Evolutionary conservation across 331 rosid species (phyloP).

Genomic region (Quercus lobata): DNA sequence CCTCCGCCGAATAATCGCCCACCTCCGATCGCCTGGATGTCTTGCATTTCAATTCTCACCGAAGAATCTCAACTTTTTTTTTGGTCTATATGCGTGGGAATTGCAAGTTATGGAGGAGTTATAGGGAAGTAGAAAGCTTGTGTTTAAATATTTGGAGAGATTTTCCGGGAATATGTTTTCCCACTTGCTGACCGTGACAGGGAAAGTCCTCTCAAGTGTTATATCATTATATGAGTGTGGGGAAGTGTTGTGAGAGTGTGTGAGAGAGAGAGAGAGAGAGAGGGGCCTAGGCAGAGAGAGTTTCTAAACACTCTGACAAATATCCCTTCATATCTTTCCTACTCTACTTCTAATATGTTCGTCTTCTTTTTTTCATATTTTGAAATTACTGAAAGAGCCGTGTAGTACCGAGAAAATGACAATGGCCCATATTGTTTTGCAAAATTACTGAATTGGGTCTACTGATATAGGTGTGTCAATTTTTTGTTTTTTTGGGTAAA

Average conservation of each 20-base stretch:
- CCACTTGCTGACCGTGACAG: background rate
- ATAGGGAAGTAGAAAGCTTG: background rate
- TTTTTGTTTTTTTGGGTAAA: no score
- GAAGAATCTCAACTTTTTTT: background rate
- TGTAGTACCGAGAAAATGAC: background rate
- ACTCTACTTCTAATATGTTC: background rate
- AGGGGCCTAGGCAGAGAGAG: background rate
- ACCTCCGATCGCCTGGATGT: constrained; percentile 63
- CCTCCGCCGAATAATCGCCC: constrained; percentile 47
- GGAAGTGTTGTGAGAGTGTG: background rate
- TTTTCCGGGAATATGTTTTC: background rate
- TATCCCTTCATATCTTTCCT: constrained; percentile 39
- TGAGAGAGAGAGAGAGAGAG: constrained; percentile 13
- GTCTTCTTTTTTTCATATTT: background rate
- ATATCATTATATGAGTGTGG: background rate
- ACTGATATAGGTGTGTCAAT: no score
- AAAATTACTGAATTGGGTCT: constrained; percentile 22
- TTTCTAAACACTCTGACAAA: constrained; percentile 51
- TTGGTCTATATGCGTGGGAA: background rate
- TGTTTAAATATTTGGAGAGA: constrained; percentile 14
- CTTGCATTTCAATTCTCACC: constrained; percentile 59
- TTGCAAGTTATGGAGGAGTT: background rate
- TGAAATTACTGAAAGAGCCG: constrained; percentile 39
- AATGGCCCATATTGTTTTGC: background rate
- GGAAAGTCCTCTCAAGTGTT: background rate